Percentiles rank a stretch among this genome's conserved stretches.
Evolutionary conservation across 257 asterid genomes (phyloP).

Genomic region (Asclepias syriaca): DNA sequence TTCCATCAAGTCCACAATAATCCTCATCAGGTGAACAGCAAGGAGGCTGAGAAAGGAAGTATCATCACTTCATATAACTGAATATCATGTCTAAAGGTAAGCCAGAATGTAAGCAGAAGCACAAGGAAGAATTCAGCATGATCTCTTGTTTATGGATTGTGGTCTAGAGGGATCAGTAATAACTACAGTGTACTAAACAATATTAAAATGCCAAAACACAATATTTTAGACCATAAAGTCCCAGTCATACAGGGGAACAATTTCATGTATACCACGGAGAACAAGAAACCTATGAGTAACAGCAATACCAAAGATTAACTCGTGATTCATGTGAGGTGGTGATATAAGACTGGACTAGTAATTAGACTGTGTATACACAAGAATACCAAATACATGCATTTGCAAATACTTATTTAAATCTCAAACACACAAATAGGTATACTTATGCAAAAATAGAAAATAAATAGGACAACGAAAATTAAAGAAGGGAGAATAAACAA

Average conservation of each 20-base stretch:
- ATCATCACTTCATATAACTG: background rate
- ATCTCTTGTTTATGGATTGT: background rate
- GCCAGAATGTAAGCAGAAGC: background rate
- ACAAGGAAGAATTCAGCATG: background rate
- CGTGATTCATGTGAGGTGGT: background rate
- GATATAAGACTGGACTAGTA: background rate
- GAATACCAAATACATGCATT: too few relatives aligned
- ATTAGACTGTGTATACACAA: background rate
- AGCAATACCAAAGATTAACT: background rate
- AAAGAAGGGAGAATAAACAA: background rate
- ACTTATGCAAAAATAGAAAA: background rate
- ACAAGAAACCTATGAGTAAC: background rate
- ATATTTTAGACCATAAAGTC: background rate
- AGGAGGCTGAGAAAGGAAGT: conserved; percentile 69
- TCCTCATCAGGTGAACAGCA: conserved; percentile 66
- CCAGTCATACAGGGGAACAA: background rate
- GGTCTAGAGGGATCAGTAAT: background rate
- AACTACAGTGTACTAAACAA: background rate
- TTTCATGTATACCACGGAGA: background rate
- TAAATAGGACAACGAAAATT: background rate
- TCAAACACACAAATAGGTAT: background rate
- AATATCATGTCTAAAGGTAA: conserved; percentile 4
- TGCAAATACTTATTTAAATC: too few relatives aligned
- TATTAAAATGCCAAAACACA: background rate
- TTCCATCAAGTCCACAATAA: conserved; percentile 55